Evolutionary conservation across 331 rosid genomes (phyloP).

Genomic region (Malus hybrid): DNA sequence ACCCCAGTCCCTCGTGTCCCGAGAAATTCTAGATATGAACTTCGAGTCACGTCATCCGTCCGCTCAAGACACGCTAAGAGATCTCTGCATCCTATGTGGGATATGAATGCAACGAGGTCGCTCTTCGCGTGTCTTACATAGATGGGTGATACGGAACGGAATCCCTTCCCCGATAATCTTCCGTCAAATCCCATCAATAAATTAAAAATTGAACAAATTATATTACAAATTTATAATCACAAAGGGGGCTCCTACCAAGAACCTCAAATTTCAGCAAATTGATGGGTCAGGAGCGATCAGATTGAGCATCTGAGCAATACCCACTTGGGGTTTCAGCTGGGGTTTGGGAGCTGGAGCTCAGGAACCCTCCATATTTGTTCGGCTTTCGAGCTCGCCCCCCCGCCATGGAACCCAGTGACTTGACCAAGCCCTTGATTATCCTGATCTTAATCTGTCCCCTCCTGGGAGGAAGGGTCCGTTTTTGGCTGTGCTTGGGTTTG

Average conservation of each 20-base stretch:
- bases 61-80: too few relatives aligned
- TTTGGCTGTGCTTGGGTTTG: neutral
- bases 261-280: neutral
- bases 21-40: too few relatives aligned
- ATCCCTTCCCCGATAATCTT: too few relatives aligned
- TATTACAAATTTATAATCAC: neutral
- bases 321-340: slow-evolving; percentile 25
- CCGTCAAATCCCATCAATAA: neutral
- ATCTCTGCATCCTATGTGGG: too few relatives aligned
- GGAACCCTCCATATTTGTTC: slow-evolving; percentile 4
- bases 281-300: neutral
- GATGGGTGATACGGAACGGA: too few relatives aligned
- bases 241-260: neutral
- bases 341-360: slow-evolving; percentile 25
- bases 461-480: neutral
- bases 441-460: slow-evolving; percentile 17
- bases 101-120: too few relatives aligned
- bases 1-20: too few relatives aligned
- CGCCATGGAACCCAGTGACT: neutral
- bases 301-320: slow-evolving; percentile 17
- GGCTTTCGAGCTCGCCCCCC: neutral
- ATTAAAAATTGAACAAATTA: neutral
- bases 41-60: too few relatives aligned
- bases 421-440: slow-evolving; percentile 9
- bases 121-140: too few relatives aligned